These are phyloP conservation scores for Peniophora sp. DNA, from an alignment of 1,284 basidiomycete genomes.

Conservation along the genomic window DNA sequence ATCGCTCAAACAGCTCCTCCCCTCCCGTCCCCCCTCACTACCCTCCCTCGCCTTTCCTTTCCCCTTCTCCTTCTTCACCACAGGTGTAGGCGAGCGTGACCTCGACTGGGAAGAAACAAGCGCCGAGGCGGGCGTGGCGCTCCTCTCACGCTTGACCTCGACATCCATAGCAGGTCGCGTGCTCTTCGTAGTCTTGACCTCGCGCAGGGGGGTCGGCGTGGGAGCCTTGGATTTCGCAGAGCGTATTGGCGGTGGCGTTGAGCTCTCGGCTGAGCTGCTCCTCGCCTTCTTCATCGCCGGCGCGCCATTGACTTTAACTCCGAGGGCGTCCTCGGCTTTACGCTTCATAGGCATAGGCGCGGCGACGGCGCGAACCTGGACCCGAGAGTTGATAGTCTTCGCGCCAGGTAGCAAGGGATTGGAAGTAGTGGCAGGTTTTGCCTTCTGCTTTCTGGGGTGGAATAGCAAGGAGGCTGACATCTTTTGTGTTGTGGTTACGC, in stretches of 20 bases:
- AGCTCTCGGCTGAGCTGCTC: neutral
- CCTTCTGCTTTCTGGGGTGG: no score
- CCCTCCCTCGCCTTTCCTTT: no score
- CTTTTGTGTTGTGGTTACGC: no score
- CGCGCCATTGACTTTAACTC: neutral
- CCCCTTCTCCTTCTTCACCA: no score
- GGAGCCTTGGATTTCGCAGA: neutral
- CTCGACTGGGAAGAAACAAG: slow-evolving; percentile 26
- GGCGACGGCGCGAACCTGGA: no score
- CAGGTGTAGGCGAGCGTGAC: no score
- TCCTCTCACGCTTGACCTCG: slow-evolving; percentile 39
- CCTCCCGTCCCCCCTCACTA: no score
- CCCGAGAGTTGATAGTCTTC: no score
- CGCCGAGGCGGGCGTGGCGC: slow-evolving; percentile 43
- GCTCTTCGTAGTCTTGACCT: slow-evolving; percentile 31
- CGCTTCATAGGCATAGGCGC: neutral
- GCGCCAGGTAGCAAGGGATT: no score
- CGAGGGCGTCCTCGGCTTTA: neutral
- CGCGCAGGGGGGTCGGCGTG: slow-evolving; percentile 18
- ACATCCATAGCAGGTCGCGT: slow-evolving; percentile 34
- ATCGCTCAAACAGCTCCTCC: no score
- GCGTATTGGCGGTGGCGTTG: neutral
- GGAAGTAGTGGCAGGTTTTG: no score
- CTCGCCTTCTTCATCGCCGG: neutral
- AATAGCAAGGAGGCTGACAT: no score